Base-by-base conservation (phyloP, 352 stramenopile species). In the Peronospora destructor region DNA sequence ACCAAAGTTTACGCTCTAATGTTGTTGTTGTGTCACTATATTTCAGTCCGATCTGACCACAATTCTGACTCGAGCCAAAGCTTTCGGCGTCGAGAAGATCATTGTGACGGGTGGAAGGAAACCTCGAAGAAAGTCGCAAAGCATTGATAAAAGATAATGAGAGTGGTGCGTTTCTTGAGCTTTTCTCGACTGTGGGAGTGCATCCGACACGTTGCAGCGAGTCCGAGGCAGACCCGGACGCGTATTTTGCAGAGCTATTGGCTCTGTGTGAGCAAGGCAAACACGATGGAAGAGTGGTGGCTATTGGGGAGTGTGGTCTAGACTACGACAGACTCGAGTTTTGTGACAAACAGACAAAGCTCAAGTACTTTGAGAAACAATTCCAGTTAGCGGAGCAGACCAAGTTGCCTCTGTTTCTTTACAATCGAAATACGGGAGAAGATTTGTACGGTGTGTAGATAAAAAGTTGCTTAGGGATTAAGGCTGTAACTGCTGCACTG, bases 251-350 rank as follows among this genome's bases (percentile, higher is more conserved):
- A 8, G 55, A 75, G 21, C 67, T 94, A 8, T 26, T 83, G 32
- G 62, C 72, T 14, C 14, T 87, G 16, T 84, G 73, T 48, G 55
- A 83, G 23, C 63, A 85, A 32, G 80, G 83, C 25, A 64, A 67
- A 49, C 16, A 53, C 19, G 70, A 84, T 26, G 76, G 65, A 17
- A 78, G 65, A 43, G 81, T 98, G 11, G 86, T 96, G 30, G 96
- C 96, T 14, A 86, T 98, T 49, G 95, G 96, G 26, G 96, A 99
- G 73, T 98, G 91, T 54, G 96, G 95, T 35, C 68, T 98, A 34
- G 95, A 99, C 72, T 98, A 98, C 66, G 96, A 98, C 67, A 78
- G 96, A 14, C 72, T 98, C 17, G 72, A 98, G 56, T 99, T 98
- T 55, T 97, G 85, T 70, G 61, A 78, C 21, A 96, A 90, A 52